Evolutionary conservation across 1,139 yeast genomes (phyloP), one percentile per base, ranked within the genome.

Genomic region (Saccharomycopsis phalli): DNA sequence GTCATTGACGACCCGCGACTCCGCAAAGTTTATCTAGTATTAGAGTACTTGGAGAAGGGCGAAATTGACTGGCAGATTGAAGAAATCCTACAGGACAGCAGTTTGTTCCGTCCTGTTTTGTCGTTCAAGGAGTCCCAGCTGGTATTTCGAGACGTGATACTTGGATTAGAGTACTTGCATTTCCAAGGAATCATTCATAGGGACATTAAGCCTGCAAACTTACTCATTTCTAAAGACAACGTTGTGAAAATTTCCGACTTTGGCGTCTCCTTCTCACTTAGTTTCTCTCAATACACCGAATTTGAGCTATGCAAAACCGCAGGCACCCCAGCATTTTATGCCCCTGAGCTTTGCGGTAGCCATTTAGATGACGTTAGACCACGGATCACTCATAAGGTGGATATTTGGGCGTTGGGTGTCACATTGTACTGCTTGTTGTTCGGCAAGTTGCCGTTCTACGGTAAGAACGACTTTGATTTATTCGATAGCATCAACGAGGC

Each of bases 351-450:
- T 31, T 81, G 88, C 54, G 4, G 51, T 48, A 37, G 52, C 38
- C 22, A 47, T 51, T 19, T 34, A n/a, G n/a, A n/a, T n/a, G n/a
- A n/a, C n/a, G 51, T 6, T 48, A 48, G 28, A 26, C 45, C 55
- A 20, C 70, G 66, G 38, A 76, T 82, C 30, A 77, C 81, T 47
- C 66, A 78, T 53, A 86, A 83, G 57, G 83, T 88, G 43, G 97
- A 88, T 59, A 81, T 88, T 13, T 93, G 99, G 99, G 96, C 98
- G 0, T 60, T 88, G 26, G 99, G 99, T 3, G 88, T 91, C 2
- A 91, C 98, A 0, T 64, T 93, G 18, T 91, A 79, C 57, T 88
- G 98, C 58, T 64, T 93, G 33, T 59, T 91, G 17, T 91, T 83
- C 61, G 98, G 99, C 6, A 69, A 71, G 48, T 74, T 91, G 34